A percentile compares a stretch with the other conserved stretches of the same genome.
These are phyloP conservation scores for Phytophthora citrophthora DNA, from an alignment of 352 stramenopile species.

Conservation along the genomic window DNA sequence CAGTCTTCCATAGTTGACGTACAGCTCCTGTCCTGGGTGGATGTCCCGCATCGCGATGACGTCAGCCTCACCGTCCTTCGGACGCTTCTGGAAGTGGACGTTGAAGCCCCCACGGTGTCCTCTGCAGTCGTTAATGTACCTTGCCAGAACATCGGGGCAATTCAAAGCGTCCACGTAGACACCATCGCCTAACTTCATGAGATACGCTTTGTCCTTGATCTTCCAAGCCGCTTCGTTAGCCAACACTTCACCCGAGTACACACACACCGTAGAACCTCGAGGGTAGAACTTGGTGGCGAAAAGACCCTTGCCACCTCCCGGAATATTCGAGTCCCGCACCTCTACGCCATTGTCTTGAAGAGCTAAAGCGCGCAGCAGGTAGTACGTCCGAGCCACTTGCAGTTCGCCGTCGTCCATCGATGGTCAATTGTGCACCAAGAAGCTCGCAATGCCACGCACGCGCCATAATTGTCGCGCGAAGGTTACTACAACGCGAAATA, in stretches of 20 bases:
- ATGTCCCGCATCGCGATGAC: conserved; percentile 75
- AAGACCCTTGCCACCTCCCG: conserved; percentile 57
- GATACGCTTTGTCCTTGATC: conserved; percentile 71
- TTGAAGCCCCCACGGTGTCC: conserved; percentile 63
- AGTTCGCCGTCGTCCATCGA: conserved; percentile 33
- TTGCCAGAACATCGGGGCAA: conserved; percentile 49
- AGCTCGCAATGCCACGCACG: conserved; percentile 7
- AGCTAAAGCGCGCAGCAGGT: conserved; percentile 8
- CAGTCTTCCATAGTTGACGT: conserved; percentile 82
- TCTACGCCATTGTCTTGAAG: conserved; percentile 43
- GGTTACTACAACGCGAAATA: too few species aligned
- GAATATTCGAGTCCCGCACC: conserved; percentile 48
- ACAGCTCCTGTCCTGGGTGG: conserved; percentile 66
- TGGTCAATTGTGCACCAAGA: neutral
- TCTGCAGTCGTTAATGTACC: conserved; percentile 88
- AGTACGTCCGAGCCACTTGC: conserved; percentile 29
- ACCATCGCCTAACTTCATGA: conserved; percentile 83
- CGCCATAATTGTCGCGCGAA: neutral
- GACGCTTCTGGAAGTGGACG: conserved; percentile 76
- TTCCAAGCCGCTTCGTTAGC: conserved; percentile 60
- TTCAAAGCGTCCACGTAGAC: conserved; percentile 79
- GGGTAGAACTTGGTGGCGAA: conserved; percentile 46
- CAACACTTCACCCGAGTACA: conserved; percentile 54
- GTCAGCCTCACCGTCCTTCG: conserved; percentile 48
- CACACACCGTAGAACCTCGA: conserved; percentile 40